Conservation (phyloP, 805 yeast species). For the Candida nemodendra region DNA sequence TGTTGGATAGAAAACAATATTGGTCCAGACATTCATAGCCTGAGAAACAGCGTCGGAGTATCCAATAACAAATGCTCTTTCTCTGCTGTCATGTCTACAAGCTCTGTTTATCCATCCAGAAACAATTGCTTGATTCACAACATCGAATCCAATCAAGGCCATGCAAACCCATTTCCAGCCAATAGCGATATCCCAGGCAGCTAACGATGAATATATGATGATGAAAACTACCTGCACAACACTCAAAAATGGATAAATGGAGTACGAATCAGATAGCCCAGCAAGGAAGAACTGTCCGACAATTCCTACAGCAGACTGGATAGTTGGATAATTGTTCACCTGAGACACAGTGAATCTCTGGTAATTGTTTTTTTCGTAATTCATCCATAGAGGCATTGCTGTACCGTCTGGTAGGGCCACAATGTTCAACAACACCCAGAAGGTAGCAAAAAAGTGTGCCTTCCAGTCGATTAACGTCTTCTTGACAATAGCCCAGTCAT, state of each 20-base stretch:
- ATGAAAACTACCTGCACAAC: slow-evolving; percentile 34
- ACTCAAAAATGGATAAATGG: slow-evolving; percentile 37
- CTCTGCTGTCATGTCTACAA: slow-evolving; percentile 54
- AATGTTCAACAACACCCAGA: slow-evolving; percentile 44
- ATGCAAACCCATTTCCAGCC: slow-evolving; percentile 42
- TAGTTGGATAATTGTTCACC: slow-evolving; percentile 40
- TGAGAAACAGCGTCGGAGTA: slow-evolving; percentile 37
- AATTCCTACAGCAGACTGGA: slow-evolving; percentile 40
- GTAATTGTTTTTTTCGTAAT: slow-evolving; percentile 24
- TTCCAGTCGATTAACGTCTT: slow-evolving; percentile 56
- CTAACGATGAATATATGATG: slow-evolving; percentile 37
- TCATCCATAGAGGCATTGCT: slow-evolving; percentile 40
- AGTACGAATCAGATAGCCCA: slow-evolving; percentile 37
- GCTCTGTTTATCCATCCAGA: slow-evolving; percentile 42
- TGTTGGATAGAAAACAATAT: slow-evolving; percentile 43
- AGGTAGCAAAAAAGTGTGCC: slow-evolving; percentile 50
- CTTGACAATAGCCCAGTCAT: slow-evolving; percentile 38
- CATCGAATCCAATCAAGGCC: slow-evolving; percentile 35
- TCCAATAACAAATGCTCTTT: slow-evolving; percentile 59
- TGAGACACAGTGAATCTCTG: slow-evolving; percentile 33
- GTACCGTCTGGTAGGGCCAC: slow-evolving; percentile 41
- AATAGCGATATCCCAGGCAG: slow-evolving; percentile 41
- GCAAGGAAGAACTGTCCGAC: slow-evolving; percentile 40
- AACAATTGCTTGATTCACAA: slow-evolving; percentile 38
- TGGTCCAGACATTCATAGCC: slow-evolving; percentile 46